phyloP scores from a whole-genome alignment of 2,329 filamentous ascomycete genomes.

The Ceratocystis colombiana region DNA sequence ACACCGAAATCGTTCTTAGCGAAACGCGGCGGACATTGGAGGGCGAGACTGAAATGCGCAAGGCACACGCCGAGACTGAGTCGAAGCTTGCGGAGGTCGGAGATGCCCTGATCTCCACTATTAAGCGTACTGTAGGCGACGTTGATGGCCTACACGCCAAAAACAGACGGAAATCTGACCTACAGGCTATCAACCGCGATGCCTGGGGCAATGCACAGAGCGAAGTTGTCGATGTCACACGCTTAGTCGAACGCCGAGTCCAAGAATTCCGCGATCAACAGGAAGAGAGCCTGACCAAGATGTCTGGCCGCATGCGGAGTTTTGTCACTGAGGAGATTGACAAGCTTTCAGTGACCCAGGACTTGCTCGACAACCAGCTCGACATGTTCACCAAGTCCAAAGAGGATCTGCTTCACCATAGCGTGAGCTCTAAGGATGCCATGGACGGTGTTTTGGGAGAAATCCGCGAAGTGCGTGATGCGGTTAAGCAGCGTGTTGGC shows the following conservation, averaged over 20 bases:
- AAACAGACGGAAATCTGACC: conserved; percentile 70
- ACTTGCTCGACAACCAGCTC: conserved; percentile 60
- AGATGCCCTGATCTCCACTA: conserved; percentile 62
- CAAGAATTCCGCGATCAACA: conserved; percentile 64
- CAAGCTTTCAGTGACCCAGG: conserved; percentile 59
- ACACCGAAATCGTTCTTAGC: conserved; percentile 74
- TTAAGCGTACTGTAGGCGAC: conserved; percentile 68
- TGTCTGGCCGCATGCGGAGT: conserved; percentile 61
- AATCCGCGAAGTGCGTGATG: conserved; percentile 62
- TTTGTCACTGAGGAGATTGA: conserved; percentile 49
- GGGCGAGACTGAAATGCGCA: conserved; percentile 68
- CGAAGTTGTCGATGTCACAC: conserved; percentile 66
- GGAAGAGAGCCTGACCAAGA: conserved; percentile 53
- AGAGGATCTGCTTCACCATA: conserved; percentile 57
- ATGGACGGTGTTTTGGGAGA: conserved; percentile 83
- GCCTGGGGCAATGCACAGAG: conserved; percentile 68
- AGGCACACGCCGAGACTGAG: conserved; percentile 81
- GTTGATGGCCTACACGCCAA: conserved; percentile 77
- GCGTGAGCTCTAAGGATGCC: conserved; percentile 61
- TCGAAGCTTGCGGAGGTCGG: conserved; percentile 64
- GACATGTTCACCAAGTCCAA: conserved; percentile 57
- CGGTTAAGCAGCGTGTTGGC: conserved; percentile 52
- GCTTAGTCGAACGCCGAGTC: conserved; percentile 64
- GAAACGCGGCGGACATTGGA: conserved; percentile 65
- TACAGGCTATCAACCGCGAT: conserved; percentile 68